Base-by-base conservation (phyloP, 2,329 filamentous ascomycete species). In the Lecanosticta acicola region DNA sequence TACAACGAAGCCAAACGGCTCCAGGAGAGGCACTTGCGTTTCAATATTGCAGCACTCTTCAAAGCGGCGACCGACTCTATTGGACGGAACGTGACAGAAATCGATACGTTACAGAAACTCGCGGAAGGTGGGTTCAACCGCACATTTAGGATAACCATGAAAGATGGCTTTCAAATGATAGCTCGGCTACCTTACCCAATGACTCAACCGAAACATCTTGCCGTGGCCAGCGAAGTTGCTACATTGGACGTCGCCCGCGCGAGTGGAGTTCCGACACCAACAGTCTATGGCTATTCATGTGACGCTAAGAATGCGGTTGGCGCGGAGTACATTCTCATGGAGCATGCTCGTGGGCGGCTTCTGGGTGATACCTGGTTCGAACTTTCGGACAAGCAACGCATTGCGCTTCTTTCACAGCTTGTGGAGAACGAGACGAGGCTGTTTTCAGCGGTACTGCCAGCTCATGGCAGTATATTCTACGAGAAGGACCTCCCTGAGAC, bases 391-490 rank as follows among this genome's bases (percentile, higher is more conserved):
- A 44, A 59, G 29, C 53, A 57, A 18, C 59, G 59, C 44, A 54
- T 45, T 21, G 49, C 33, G 20, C 17, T 45, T 17, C 7, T 62
- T 32, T 47, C 38, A 13, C 50, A 49, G 38, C 50, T 65, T 4
- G 61, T 64, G 4, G 54, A 64, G 21, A 37, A 59, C 11, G 62
- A 67, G 46, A 53, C 54, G 24, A 50, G 43, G 48, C 41, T 65
- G 3, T 63, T 64, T 42, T 37, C 45, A 32, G 52, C 66, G 32
- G 18, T 5, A n/a, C 51, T 66, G 38, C 55, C 55, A 17, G 62
- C 62, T 21, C 58, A 51, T 41, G 61, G 62, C 3, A 64, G 62
- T 45, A 29, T 66, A 11, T 67, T 58, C 42, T 45, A 58, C 63
- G 48, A 67, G 58, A 35, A 32, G 8, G 56, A 61, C 37, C 32